Base-by-base conservation (phyloP, 805 yeast species). In the Metahyphopichia silvanorum region DNA sequence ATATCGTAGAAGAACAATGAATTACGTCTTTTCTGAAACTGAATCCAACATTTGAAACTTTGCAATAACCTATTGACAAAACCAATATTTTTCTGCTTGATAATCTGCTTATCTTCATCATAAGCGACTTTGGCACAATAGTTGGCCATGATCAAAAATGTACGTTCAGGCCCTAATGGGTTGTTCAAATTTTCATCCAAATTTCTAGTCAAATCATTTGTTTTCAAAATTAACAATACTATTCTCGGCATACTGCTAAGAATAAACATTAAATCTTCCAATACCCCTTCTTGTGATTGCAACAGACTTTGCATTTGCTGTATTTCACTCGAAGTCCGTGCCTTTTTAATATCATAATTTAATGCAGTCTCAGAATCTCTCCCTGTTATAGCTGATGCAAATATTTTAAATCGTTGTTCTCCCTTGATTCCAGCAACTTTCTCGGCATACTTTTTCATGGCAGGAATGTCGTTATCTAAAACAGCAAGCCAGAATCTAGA, bases 351-450 rank as follows among this genome's bases (percentile, higher is more conserved):
- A 40, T 85, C 82, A 32, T 82, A 79, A 40, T 72, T 71, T 33
- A 84, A 52, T 0, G 94, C 91, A 34, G 79, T 77, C 14, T 82
- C 78, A 16, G 84, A 85, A 46, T 89, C 94, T 37, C 99, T 69
- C 1, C 98, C 99, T 0, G 98, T 93, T 26, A 93, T 80, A 2
- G 98, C 97, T 1, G 96, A 88, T 1, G 94, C 85, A 53, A 93
- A 83, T 9, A 93, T 65, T 15, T 84, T 82, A 60, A 89, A 87
- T 40, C 63, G 63, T 48, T 86, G 85, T 6, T 79, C 80, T 18
- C 83, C 91, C 22, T 63, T 61, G 21, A 93, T 79, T 14, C 84
- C 79, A 2, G 97, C 95, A 59, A 93, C 82, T 46, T 66, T 71
- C 32, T 76, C 73, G 15, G 96, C 94, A 53, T 87, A 86, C 27